Evolutionary conservation across 75 land plant genomes (phyloP), one percentile per base, ranked within the genome.

Genomic region (Pseudotsuga menziesii): DNA sequence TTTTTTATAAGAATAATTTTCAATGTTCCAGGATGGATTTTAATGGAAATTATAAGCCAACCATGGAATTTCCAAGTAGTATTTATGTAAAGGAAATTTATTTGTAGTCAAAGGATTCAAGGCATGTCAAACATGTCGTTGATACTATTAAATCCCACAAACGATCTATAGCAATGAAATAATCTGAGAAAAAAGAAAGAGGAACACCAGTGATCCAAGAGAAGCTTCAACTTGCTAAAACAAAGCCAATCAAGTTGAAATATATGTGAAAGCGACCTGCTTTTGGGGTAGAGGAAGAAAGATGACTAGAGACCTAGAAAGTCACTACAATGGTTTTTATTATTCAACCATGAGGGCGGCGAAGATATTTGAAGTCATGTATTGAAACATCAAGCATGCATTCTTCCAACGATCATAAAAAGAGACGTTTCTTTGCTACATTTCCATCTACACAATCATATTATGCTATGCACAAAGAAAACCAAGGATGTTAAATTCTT

Each of bases 381-480:
- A 77, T 77, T 80, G 78, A 4, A 95, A 95, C 79, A 82, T 95
- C 61, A 95, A 93, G 79, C 98, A 95, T 87, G 98, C 98, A 5
- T 93, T 95, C 75, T 93, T 93, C 75, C 98, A 95, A 85, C 96
- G 96, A 11, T 92, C 98, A 55, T 94, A 95, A 80, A 93, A 87
- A 77, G 98, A 95, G 66, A 95, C 93, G 98, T 95, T 13, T 91
- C 94, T 22, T 84, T 95, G 1, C 67, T 95, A 17, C 96, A 95
- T 75, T 95, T 95, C 61, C 98, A 93, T 75, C 77, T 95, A 54
- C 98, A 95, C 76, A 89, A 95, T 73, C 91, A 83, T 78, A 95
- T 95, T 62, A 95, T 96, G 98, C 94, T 93, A 59, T 97, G 98
- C n/a, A 96, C 83, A 80, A 94, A 91, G 83, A 93, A 96, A 83